Base-by-base conservation (phyloP, 805 yeast genomes). In the Saccharomyces cerevisiae region DNA sequence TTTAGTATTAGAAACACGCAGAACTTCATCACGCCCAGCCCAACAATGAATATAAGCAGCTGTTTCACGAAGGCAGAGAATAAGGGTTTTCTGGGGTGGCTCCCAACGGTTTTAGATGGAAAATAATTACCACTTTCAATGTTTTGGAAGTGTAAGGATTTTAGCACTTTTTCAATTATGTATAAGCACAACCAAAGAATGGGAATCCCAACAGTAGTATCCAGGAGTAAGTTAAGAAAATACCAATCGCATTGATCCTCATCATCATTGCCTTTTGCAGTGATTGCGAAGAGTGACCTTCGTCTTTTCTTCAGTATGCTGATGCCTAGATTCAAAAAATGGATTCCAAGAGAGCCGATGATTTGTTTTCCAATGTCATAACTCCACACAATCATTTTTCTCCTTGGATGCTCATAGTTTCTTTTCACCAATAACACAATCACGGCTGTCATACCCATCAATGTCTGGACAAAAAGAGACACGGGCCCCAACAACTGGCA, bases 161-260 rank as follows among this genome's bases (percentile, higher is more conserved):
- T 58, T 31, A 69, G 79, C 1, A 75, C 52, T 14, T 68, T 70
- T 65, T 84, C 85, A 1, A 83, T 73, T 2, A 75, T 57, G 55
- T 78, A 78, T 29, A 91, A 75, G 26, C 74, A 70, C 6, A 69
- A 69, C 82, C 88, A 87, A 27, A 87, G 72, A 2, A 92, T 79
- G 6, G 95, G 95, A 2, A 92, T 92, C 0, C 99, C 99, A 6
- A 91, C 78, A 0, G 99, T 92, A 46, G 98, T 91, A 69, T 92
- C 99, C 66, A 92, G 80, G 29, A 92, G 76, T 41, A 92, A 79
- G 63, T 88, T 92, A 53, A 94, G 74, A 65, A 92, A 92, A 73
- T 94, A 92, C 94, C 97, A 94, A 61, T 89, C 92, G 70, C 98
- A 94, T 6, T 96, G 96, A 57, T 84, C 84, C 50, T 78, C 80